Evolutionary conservation across 352 stramenopile species (phyloP).

Genomic region (Phytophthora parvispora): DNA sequence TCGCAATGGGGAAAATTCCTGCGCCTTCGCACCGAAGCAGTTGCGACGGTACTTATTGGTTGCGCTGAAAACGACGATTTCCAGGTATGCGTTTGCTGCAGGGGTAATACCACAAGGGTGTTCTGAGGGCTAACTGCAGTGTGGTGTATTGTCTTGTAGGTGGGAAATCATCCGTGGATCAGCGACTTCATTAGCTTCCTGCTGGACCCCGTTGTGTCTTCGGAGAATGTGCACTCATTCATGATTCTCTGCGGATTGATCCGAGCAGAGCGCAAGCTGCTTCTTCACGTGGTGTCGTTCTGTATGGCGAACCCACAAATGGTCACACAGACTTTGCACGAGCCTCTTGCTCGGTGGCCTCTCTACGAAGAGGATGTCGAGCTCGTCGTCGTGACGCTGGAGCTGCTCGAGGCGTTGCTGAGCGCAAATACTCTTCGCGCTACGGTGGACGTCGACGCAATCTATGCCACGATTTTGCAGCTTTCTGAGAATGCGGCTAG

Average conservation of each 20-base stretch:
- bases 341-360: slow-evolving; percentile 61
- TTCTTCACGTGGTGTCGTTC: slow-evolving; percentile 48
- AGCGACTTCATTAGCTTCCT: slow-evolving; percentile 52
- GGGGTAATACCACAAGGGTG: neutral
- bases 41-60: slow-evolving; percentile 58
- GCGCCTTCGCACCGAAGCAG: slow-evolving; percentile 55
- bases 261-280: slow-evolving; percentile 36
- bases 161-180: slow-evolving; percentile 57
- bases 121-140: neutral
- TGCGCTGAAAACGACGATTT: slow-evolving; percentile 49
- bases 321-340: slow-evolving; percentile 53
- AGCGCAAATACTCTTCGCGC: slow-evolving; percentile 39
- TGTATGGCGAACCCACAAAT: slow-evolving; percentile 47
- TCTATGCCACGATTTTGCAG: slow-evolving; percentile 60
- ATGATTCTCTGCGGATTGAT: slow-evolving; percentile 54
- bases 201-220: slow-evolving; percentile 55
- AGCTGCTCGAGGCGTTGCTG: slow-evolving; percentile 53
- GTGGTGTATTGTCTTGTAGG: slow-evolving; percentile 17
- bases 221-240: slow-evolving; percentile 59
- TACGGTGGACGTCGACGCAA: slow-evolving; percentile 48
- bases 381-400: slow-evolving; percentile 57
- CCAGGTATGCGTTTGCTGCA: slow-evolving; percentile 28
- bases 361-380: slow-evolving; percentile 78
- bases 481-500: slow-evolving; percentile 54
- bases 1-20: slow-evolving; percentile 63